phyloP scores from a whole-genome alignment of 202 grass and related monocot species.

The Carex arenaria region DNA sequence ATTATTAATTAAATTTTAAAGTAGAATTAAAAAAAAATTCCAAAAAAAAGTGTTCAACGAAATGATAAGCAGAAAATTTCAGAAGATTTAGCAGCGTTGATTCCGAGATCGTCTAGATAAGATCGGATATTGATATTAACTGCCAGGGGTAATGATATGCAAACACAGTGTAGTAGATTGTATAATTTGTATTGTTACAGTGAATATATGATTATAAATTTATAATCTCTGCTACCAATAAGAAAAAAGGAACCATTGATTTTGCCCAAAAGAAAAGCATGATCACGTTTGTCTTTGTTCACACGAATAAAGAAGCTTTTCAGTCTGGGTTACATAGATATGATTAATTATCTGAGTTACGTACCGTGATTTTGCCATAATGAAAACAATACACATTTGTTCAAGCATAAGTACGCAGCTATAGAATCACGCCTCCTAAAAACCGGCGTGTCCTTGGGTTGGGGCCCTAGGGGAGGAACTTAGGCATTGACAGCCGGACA shows the following conservation, averaged over 20 bases:
- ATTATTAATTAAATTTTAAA: neutral
- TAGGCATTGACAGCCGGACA: neutral
- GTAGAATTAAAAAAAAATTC: neutral
- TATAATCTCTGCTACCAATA: neutral
- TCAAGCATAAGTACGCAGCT: no score
- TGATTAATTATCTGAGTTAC: neutral
- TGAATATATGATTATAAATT: neutral
- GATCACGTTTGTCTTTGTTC: slow-evolving; percentile 6
- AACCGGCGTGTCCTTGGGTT: neutral
- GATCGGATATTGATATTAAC: neutral
- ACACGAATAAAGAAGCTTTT: neutral
- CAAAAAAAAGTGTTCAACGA: neutral
- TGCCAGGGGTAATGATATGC: neutral
- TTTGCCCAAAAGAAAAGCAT: neutral
- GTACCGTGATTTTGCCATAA: neutral
- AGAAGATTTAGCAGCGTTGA: neutral
- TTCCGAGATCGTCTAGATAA: neutral
- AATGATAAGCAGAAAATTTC: neutral
- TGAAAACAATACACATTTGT: neutral
- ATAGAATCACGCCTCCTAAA: no score
- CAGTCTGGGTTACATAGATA: neutral
- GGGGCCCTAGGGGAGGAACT: neutral
- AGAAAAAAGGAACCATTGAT: neutral
- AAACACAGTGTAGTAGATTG: neutral
- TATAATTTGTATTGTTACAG: neutral